Base-by-base conservation (phyloP, 148 eudicot genomes). In the Persicaria tinctoria region DNA sequence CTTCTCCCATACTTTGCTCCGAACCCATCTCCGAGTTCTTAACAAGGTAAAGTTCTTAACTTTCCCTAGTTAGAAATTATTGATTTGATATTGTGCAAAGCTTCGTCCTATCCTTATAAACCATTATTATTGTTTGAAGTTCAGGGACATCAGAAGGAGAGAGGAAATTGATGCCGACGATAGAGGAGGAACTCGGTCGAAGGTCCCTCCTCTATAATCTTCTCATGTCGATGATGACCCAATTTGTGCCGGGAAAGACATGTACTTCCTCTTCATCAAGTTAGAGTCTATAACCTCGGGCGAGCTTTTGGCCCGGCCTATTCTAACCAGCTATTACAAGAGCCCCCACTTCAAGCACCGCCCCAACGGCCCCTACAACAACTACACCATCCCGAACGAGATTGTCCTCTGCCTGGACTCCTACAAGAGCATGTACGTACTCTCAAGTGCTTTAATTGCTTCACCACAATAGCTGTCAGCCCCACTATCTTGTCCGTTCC, bases 111-210 rank as follows among this genome's bases (percentile, higher is more conserved):
- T 0, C 38, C 2, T 32, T 32, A 20, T 32, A 32, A 32, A 32
- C 38, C 32, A 73, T 63, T 48, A 18, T 46, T 51, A 3, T n/a
- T 80, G 54, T 46, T 76, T 72, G 54, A 80, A 86, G 88, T 27
- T 86, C 88, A 10, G 88, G 88, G 45, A 83, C 88, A n/a, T 86
- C 86, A 2, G 88, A 81, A 4, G 88, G 88, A 23, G 88, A 86
- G 60, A 83, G 88, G 45, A 86, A 86, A 51, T 70, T 86, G 79
- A 83, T 83, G 84, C 86, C 86, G 3, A 78, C 86, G 16, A 86
- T 79, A 7, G 78, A 77, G 23, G 84, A 86, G 23, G 88, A 83
- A 38, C 66, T 83, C 6, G 83, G 62, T 32, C 70, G 86, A 66
- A 81, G 81, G 50, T 76, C 79, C 6, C 44, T 77, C 72, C 78